Conservation (phyloP, 352 stramenopile genomes). For the Blastocystis sp. region DNA sequence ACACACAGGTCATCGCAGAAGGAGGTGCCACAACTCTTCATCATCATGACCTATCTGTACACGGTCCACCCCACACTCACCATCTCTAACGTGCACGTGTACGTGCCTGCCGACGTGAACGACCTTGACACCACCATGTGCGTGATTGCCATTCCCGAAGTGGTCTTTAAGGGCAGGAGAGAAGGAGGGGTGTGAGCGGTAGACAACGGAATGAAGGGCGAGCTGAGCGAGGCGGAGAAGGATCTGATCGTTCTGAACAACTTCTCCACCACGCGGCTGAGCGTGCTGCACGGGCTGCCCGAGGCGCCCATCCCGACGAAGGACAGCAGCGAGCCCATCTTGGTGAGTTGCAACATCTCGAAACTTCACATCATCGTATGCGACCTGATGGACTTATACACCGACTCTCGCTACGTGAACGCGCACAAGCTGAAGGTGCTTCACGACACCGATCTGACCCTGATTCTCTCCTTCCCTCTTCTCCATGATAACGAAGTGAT, state of each 20-base stretch:
- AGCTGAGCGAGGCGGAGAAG: constrained; percentile 57
- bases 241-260: constrained; percentile 59
- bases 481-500: not conserved
- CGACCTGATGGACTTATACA: constrained; percentile 41
- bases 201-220: constrained; percentile 55
- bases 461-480: constrained; percentile 33
- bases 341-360: constrained; percentile 3
- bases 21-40: constrained; percentile 48
- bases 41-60: constrained; percentile 64
- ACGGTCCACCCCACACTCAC: constrained; percentile 57
- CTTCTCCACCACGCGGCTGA: not conserved
- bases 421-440: constrained; percentile 23
- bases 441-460: constrained; percentile 30
- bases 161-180: not conserved
- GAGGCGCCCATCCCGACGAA: not conserved
- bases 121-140: constrained; percentile 19
- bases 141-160: constrained; percentile 15
- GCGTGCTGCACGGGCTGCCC: not conserved
- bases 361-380: constrained; percentile 11
- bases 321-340: not conserved
- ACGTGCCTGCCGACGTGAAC: not conserved
- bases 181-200: not conserved
- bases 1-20: not conserved
- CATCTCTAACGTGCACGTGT: constrained; percentile 36
- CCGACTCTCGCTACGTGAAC: not conserved